A percentile compares a stretch with the other conserved stretches of the same genome.
These are phyloP conservation scores for Fusarium liriodendri DNA, from an alignment of 2,329 filamentous ascomycete genomes.

Conservation along the genomic window DNA sequence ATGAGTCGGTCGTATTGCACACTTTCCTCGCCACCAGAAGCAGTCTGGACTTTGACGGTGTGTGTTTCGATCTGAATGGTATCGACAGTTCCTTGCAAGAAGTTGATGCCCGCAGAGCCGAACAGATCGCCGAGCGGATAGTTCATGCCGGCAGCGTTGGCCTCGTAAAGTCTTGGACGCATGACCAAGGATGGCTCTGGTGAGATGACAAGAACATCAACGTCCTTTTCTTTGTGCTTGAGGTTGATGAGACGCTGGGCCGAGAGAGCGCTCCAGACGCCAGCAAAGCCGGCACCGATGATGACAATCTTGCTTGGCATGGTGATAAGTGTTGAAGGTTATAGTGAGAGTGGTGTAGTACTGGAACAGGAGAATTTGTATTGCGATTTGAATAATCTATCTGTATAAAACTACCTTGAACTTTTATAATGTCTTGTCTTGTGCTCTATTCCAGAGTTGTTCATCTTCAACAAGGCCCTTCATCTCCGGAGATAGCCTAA, in stretches of 20 bases:
- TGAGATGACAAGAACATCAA: constrained; percentile 49
- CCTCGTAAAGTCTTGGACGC: constrained; percentile 50
- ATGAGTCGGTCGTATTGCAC: constrained; percentile 48
- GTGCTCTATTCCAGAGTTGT: background rate
- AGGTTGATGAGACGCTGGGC: constrained; percentile 19
- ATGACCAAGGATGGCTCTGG: constrained; percentile 47
- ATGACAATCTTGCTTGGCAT: constrained; percentile 20
- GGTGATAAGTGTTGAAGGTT: background rate
- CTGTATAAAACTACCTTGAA: background rate
- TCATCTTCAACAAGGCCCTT: background rate
- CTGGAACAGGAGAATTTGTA: background rate
- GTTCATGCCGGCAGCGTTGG: constrained; percentile 38
- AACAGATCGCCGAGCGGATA: constrained; percentile 39
- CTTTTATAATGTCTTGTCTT: background rate
- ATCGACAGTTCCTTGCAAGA: constrained; percentile 37
- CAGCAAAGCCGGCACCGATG: constrained; percentile 17
- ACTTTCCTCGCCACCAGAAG: background rate
- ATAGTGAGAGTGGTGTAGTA: background rate
- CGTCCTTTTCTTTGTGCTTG: background rate
- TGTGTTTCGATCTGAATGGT: constrained; percentile 31
- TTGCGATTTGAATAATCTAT: background rate
- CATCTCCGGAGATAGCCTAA: constrained; percentile 1
- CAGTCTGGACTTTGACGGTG: constrained; percentile 18
- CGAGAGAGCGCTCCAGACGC: constrained; percentile 28
- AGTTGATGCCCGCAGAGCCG: constrained; percentile 39